Percentiles rank a stretch among this genome's conserved stretches.
phyloP scores from a whole-genome alignment of 495 filamentous ascomycete species.

The Penicillium coffeae region DNA sequence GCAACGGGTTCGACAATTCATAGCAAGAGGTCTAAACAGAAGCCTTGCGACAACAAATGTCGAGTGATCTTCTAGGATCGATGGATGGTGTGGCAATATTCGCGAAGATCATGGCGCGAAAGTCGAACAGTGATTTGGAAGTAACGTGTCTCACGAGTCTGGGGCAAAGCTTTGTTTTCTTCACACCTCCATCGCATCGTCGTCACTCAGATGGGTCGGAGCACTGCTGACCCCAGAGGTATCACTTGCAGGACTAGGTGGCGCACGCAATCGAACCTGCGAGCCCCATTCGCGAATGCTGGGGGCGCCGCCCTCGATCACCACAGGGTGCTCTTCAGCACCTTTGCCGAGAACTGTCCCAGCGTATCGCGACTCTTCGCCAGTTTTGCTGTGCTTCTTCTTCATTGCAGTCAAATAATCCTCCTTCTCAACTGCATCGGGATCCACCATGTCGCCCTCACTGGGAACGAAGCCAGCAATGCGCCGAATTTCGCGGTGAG shows the following conservation, averaged over 20 bases:
- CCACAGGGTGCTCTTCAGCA: conserved; percentile 61
- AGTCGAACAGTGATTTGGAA: background rate
- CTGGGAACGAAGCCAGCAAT: conserved; percentile 54
- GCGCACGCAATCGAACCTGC: conserved; percentile 33
- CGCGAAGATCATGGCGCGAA: no score
- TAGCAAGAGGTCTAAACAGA: no score
- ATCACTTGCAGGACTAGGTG: conserved; percentile 29
- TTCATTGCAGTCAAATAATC: conserved; percentile 78
- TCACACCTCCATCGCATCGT: conserved; percentile 40
- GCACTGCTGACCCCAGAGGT: conserved; percentile 43
- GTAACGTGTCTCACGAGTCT: background rate
- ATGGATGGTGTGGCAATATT: no score
- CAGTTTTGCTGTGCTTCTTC: conserved; percentile 79
- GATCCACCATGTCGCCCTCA: conserved; percentile 43
- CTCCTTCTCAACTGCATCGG: conserved; percentile 52
- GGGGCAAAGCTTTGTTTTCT: background rate
- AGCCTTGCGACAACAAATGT: no score
- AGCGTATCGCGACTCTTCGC: conserved; percentile 74
- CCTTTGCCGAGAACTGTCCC: conserved; percentile 73
- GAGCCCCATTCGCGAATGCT: conserved; percentile 64
- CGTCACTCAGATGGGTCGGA: conserved; percentile 41
- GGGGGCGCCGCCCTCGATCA: conserved; percentile 68
- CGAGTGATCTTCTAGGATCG: no score
- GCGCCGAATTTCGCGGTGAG: conserved; percentile 69
- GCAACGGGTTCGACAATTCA: no score